Base-by-base conservation (phyloP, 306 rosid genomes). In the Cicer pinnatifidum region DNA sequence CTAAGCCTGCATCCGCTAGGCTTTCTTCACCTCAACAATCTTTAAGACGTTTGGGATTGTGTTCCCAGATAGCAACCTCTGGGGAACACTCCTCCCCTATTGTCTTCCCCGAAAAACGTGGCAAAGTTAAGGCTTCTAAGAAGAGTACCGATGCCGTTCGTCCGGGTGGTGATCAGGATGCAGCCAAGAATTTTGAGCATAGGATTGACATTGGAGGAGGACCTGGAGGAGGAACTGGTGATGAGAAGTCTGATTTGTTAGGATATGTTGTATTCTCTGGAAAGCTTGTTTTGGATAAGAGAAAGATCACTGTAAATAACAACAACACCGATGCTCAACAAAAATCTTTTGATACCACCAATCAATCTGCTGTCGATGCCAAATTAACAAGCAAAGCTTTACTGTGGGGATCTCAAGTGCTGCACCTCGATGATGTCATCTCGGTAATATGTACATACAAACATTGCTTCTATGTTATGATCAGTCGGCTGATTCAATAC, bases 101-200 rank as follows among this genome's bases (percentile, higher is more conserved):
- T 1, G 97, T 94, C 28, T 94, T 94, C 81, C 99, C 97, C 0
- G 99, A 94, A 87, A 94, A 94, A 67, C 96, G 96, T 15, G 79
- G 83, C 72, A 94, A 80, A 82, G 82, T 83, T 60, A 93, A 87
- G 90, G 82, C 86, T 72, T 75, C 79, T 68, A 37, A 79, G 88
- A 82, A 80, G 85, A 71, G 83, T 43, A 78, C 83, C 0, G 53
- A 80, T 7, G 46, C 82, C 11, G 33, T 50, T 52, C 69, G 84
- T 16, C 41, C 82, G 0, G 59, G 11, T 3, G 64, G 79, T 54
- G 92, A 84, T 82, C 86, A 76, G 12, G 89, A 82, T 53, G 70
- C 80, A 7, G 56, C 78, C 3, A 91, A 83, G 84, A 81, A 69
- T 82, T 89, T 94, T 4, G 99, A 94, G 75, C 99, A 91, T 75